Evolutionary conservation across 768 basidiomycete species (phyloP).

Genomic region (Russula abietina): DNA sequence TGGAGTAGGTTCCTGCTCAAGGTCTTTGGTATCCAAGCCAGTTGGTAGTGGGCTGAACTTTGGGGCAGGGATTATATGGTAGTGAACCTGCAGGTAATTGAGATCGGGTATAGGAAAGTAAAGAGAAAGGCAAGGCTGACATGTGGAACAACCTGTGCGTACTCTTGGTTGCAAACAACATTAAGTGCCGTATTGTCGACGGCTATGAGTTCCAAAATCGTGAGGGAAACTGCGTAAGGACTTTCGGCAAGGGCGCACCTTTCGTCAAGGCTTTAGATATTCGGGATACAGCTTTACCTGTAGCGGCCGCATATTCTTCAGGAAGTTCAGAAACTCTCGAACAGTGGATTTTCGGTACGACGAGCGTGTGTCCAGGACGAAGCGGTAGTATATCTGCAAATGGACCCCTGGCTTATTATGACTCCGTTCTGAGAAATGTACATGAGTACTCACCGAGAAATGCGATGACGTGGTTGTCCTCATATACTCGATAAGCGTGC

Average conservation of each 20-base stretch:
- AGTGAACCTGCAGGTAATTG: conserved; percentile 50
- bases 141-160: conserved; percentile 76
- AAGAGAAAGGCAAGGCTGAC: conserved; percentile 34
- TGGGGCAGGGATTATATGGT: conserved; percentile 72
- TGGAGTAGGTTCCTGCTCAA: conserved; percentile 30
- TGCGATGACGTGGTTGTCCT: conserved; percentile 57
- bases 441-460: conserved; percentile 46
- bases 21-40: conserved; percentile 13
- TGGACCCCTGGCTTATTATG: not conserved
- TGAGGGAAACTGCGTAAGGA: not conserved
- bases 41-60: conserved; percentile 31
- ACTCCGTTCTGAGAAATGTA: not conserved
- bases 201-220: conserved; percentile 34
- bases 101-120: not conserved
- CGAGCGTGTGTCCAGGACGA: conserved; percentile 59
- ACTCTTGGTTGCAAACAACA: conserved; percentile 76
- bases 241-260: conserved; percentile 37
- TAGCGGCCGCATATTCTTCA: conserved; percentile 49
- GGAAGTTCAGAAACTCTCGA: conserved; percentile 61
- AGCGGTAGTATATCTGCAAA: conserved; percentile 62
- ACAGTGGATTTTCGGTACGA: conserved; percentile 62
- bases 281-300: conserved; percentile 53
- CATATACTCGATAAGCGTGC: conserved; percentile 48
- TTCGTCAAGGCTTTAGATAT: conserved; percentile 57
- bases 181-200: conserved; percentile 63